Conservation (phyloP, 768 basidiomycete species). For the Pilatotrama ljubarskyi region DNA sequence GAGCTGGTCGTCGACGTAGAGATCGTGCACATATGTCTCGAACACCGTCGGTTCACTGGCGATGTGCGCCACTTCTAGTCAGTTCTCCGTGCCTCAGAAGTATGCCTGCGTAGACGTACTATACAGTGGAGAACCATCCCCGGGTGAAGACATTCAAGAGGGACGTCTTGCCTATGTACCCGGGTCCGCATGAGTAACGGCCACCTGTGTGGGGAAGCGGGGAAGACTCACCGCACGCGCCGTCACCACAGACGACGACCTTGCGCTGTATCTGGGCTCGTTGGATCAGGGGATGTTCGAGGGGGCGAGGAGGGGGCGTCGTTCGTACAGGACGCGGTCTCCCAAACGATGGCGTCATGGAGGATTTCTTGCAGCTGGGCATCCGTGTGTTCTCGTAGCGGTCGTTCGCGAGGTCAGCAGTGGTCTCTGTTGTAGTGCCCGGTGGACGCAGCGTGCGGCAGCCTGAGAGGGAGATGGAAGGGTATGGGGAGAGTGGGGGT, state of each 20-base stretch:
- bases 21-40: slow-evolving; percentile 94
- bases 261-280: slow-evolving; percentile 50
- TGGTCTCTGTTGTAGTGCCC: neutral
- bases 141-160: slow-evolving; percentile 85
- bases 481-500: neutral
- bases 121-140: slow-evolving; percentile 93
- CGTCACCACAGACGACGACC: slow-evolving; percentile 93
- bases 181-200: neutral
- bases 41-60: slow-evolving; percentile 90
- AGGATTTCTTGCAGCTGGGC: slow-evolving; percentile 17
- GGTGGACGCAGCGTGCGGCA: neutral
- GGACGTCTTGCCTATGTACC: slow-evolving; percentile 68
- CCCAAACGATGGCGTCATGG: slow-evolving; percentile 20
- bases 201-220: neutral
- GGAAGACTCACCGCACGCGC: slow-evolving; percentile 75
- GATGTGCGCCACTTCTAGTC: neutral
- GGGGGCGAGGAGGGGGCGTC: neutral
- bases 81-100: neutral
- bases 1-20: slow-evolving; percentile 80
- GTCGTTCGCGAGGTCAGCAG: neutral
- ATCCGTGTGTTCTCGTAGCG: neutral
- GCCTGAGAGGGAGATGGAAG: neutral
- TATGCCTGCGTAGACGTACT: slow-evolving; percentile 53
- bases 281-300: neutral
- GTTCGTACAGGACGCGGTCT: slow-evolving; percentile 17